phyloP scores from a whole-genome alignment of 441 rosid genomes.

The Aquilaria agallochum region DNA sequence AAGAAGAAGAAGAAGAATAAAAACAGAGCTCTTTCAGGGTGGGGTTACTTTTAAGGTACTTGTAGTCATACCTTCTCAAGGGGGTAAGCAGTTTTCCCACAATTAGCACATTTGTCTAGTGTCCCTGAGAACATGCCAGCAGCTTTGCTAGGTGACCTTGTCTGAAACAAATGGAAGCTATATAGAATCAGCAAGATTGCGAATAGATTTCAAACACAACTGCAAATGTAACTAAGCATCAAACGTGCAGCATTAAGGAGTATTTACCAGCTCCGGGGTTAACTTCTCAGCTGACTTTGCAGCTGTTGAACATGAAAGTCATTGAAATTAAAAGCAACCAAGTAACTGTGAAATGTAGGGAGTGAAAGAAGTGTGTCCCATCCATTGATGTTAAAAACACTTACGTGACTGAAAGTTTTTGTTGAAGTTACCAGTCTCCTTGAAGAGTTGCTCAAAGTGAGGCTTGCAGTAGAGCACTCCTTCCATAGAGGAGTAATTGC shows the following conservation, averaged over 20 bases:
- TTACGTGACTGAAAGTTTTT: conserved; percentile 92
- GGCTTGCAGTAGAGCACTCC: conserved; percentile 96
- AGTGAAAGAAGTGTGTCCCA: conserved; percentile 4
- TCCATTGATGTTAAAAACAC: conserved; percentile 19
- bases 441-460: conserved; percentile 95
- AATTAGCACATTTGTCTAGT: conserved; percentile 90
- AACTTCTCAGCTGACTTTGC: conserved; percentile 88
- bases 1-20: no score
- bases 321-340: conserved; percentile 22
- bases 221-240: conserved; percentile 5
- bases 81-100: conserved; percentile 95
- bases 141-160: conserved; percentile 91
- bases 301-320: conserved; percentile 50
- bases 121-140: conserved; percentile 97
- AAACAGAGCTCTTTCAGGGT: no score
- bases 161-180: conserved; percentile 49
- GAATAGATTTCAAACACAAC: conserved; percentile 4
- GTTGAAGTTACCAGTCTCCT: conserved; percentile 85
- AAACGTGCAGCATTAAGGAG: conserved; percentile 16
- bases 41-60: conserved; percentile 4
- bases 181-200: conserved; percentile 19
- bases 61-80: conserved; percentile 69
- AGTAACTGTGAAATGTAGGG: neutral
- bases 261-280: conserved; percentile 77
- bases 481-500: conserved; percentile 97